These are phyloP conservation scores for Puccinia hordei DNA, from an alignment of 1,284 basidiomycete genomes.

Conservation along the genomic window DNA sequence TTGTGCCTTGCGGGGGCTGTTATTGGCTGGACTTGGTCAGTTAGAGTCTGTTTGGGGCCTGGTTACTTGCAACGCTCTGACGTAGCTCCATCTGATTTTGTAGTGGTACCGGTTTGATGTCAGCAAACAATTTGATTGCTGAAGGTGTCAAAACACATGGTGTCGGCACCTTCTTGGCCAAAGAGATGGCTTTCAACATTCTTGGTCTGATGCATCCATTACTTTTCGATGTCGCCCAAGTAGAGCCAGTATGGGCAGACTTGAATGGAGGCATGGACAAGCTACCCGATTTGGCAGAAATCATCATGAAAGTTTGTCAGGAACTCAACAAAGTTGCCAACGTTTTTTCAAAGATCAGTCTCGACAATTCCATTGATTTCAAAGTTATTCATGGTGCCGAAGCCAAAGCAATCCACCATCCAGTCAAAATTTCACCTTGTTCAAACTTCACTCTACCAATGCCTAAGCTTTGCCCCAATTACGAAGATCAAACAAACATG, in stretches of 20 bases:
- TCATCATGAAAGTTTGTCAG: conserved; percentile 81
- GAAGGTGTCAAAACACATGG: conserved; percentile 91
- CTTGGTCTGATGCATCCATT: conserved; percentile 96
- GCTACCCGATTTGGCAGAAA: conserved; percentile 87
- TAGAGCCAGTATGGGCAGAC: conserved; percentile 98
- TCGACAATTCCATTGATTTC: conserved; percentile 94
- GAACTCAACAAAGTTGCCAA: conserved; percentile 78
- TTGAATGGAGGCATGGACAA: conserved; percentile 97
- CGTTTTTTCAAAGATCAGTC: conserved; percentile 85
- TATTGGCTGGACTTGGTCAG: conserved; percentile 72
- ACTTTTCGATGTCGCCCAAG: conserved; percentile 99
- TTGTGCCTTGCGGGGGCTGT: conserved; percentile 96
- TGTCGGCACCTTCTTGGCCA: conserved; percentile 95
- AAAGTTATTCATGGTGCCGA: conserved; percentile 85
- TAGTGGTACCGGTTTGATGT: conserved; percentile 97
- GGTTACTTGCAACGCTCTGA: conserved; percentile 52
- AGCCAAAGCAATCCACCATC: conserved; percentile 89
- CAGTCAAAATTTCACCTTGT: conserved; percentile 86
- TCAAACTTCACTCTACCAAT: conserved; percentile 97
- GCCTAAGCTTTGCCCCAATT: conserved; percentile 67
- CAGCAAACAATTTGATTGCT: conserved; percentile 88
- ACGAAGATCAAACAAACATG: conserved; percentile 39
- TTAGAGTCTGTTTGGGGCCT: conserved; percentile 58
- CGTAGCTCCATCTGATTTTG: conserved; percentile 70
- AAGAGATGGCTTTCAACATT: conserved; percentile 99